phyloP scores from a whole-genome alignment of 805 yeast genomes.

The Yarrowia divulgata region DNA sequence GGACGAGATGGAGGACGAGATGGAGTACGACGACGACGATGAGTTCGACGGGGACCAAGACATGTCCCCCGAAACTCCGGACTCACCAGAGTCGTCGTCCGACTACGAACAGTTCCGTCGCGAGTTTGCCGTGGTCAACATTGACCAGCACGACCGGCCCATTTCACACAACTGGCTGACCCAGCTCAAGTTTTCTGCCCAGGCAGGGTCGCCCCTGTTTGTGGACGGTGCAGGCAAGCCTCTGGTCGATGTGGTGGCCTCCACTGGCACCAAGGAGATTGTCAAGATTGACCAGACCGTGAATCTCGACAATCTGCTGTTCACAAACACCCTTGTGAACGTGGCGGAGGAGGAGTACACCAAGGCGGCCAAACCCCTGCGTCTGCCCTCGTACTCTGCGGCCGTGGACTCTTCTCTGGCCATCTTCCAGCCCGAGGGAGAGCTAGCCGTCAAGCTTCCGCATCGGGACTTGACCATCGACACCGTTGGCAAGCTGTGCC shows the following conservation, averaged over 20 bases:
- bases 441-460: slow-evolving; percentile 9
- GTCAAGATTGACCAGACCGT: background rate
- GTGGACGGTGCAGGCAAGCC: background rate
- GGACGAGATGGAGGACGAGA: background rate
- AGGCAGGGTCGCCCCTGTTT: slow-evolving; percentile 8
- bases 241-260: background rate
- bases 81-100: background rate
- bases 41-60: slow-evolving; percentile 5
- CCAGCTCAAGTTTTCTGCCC: slow-evolving; percentile 23
- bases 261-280: background rate
- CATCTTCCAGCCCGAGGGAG: slow-evolving; percentile 18
- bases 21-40: background rate
- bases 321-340: slow-evolving; percentile 7
- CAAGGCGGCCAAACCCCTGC: background rate
- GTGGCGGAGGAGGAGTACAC: slow-evolving; percentile 22
- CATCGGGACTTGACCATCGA: background rate
- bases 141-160: slow-evolving; percentile 25
- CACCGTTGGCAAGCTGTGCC: slow-evolving; percentile 1
- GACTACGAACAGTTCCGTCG: slow-evolving; percentile 24
- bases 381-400: background rate
- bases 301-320: slow-evolving; percentile 16
- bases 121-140: slow-evolving; percentile 34
- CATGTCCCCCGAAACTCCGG: background rate
- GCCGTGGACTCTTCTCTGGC: slow-evolving; percentile 6
- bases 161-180: slow-evolving; percentile 26